Evolutionary conservation across 2,329 filamentous ascomycete genomes (phyloP), one percentile per base, ranked within the genome.

Genomic region (Fusarium neocosmosporiellum): DNA sequence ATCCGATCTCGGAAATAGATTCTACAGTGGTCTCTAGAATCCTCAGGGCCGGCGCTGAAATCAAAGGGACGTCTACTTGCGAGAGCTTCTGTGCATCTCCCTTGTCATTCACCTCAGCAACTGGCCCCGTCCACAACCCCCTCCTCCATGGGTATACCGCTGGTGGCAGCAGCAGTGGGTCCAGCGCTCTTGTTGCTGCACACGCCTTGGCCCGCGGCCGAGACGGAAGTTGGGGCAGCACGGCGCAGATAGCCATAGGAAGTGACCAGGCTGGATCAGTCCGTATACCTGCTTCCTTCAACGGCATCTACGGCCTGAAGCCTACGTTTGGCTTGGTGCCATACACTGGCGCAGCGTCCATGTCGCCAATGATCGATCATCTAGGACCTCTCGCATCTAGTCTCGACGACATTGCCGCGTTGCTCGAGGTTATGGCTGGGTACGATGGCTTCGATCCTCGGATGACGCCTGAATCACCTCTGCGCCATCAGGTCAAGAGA

Each of bases 371-470:
- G 74, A 84, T 85, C 50, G 85, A 87, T 70, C 83, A 86, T 69
- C 72, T 83, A 7, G 84, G 84, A 1, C 85, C 84, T 2, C 83
- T 86, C 71, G 81, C 83, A 1, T 68, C 78, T 24, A 82, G 67
- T 2, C 70, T 86, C 2, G 80, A 84, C 29, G 84, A 85, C 46
- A 80, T 82, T 54, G 63, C 69, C 5, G 54, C 48, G 1, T 41
- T 71, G 29, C 46, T 54, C 81, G 83, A 78, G 29, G 82, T 82
- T 7, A 78, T 86, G 59, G 84, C 84, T 3, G 85, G 85, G 2
- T 84, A 82, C 50, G 84, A 86, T 71, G 84, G 83, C 0, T 79
- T 86, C 1, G 84, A 86, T 67, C 74, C 80, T n/a, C 79, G 83
- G 13, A 83, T 82, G 75, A 83, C 78, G 0, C 83, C 83, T 4